Base-by-base conservation (phyloP, 257 asterid genomes). In the Vinca minor region DNA sequence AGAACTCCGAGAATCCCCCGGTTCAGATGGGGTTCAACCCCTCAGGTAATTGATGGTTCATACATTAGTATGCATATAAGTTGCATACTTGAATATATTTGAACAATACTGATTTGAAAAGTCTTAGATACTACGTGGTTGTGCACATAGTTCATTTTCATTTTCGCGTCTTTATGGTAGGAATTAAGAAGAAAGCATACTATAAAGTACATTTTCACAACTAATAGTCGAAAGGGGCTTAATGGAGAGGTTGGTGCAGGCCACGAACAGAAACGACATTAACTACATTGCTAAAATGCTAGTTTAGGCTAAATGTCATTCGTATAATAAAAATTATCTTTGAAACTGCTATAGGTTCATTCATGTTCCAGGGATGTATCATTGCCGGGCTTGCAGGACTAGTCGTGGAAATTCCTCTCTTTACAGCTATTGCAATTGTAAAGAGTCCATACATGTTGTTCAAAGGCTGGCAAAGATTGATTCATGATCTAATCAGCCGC, bases 361-460 rank as follows among this genome's bases (percentile, higher is more conserved):
- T 66, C 95, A 83, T 18, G 84, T 88, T 28, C 96, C 96, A n/a
- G 0, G 95, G 88, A 0, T 91, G 98, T 85, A 84, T 91, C 52
- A 35, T 83, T 62, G 92, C 87, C 20, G 98, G 92, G 32, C 69
- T 91, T 31, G 5, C 80, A n/a, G 96, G 98, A 53, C 76, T 91
- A 53, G 73, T 91, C 10, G 94, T 88, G 23, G 96, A 91, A 63
- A 86, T 91, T 66, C 96, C 98, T 59, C 94, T 86, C 45, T 91
- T 77, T 82, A 75, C 95, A 5, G 84, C 82, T 48, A 88, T 91
- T 46, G 98, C 95, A 14, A 8, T 88, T 47, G 88, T 80, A 8
- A 91, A 91, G 77, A 88, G 96, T 58, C 98, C 98, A 1, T 88
- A 71, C 67, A 88, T 91, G 96, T 64, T 88, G 84, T 86, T 88